Evolutionary conservation across 2,329 filamentous ascomycete species (phyloP), one percentile per base, ranked within the genome.

Genomic region (Dothideomycetidae sp.): DNA sequence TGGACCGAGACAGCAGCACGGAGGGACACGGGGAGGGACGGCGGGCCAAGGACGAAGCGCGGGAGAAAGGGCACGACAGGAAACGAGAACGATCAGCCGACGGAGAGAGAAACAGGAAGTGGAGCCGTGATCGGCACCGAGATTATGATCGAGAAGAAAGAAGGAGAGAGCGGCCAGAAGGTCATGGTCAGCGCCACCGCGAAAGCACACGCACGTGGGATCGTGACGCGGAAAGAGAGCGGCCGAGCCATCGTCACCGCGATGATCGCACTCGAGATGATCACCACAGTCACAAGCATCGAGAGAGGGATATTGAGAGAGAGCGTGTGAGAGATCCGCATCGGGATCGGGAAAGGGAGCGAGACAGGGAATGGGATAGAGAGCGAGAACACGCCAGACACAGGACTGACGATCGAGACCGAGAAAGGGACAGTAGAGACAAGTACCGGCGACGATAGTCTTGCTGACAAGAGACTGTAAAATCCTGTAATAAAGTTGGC

Each of bases 281-380:
- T 19, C 33, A 19, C n/a, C 23, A 19, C 3, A 29, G 23, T 5
- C 33, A 26, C 11, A 36, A 51, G 14, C 46, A 51, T 16, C 41
- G 52, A 18, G 43, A 50, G 33, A 49, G 48, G 18, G 51, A 55
- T 13, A 48, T 52, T 34, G 45, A 48, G 12, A 47, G 53, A 36
- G 48, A 49, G 29, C 46, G 49, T 23, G 29, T 13, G 16, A 12
- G 35, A 4, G 19, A 23, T 5, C 9, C 15, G 12, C 46, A 50
- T 15, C 34, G 45, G 17, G 46, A 48, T 17, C 15, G 36, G 12
- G 36, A 11, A 10, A 31, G 36, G 13, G 36, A 38, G 5, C 13
- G 36, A 10, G 18, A 32, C 12, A 37, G 35, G 28, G 33, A 36
- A 5, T 11, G 32, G 14, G 32, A 34, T 7, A 36, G 21, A 13